Evolutionary conservation across 495 filamentous ascomycete species (phyloP).

Genomic region (Thermochaetoides thermophila): DNA sequence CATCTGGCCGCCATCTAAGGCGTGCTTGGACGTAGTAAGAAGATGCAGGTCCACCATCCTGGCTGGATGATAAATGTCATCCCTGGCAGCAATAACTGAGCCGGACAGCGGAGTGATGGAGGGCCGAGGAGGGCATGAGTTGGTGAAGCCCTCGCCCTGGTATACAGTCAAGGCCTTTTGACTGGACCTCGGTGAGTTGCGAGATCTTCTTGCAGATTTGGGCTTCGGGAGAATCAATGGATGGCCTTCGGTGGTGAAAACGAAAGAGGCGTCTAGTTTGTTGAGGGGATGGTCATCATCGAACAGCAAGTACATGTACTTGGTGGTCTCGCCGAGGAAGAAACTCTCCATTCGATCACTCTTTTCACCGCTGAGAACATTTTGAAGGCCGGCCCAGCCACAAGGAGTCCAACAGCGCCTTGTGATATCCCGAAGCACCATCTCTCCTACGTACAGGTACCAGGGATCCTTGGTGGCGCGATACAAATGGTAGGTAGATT

Average conservation of each 20-base stretch:
- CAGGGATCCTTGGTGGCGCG: slow-evolving; percentile 88
- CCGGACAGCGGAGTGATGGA: slow-evolving; percentile 45
- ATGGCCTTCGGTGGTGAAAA: slow-evolving; percentile 94
- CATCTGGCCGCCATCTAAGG: slow-evolving; percentile 7
- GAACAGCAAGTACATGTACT: slow-evolving; percentile 87
- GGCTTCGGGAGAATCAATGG: slow-evolving; percentile 66
- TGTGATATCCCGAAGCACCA: slow-evolving; percentile 80
- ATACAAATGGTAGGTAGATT: slow-evolving; percentile 88
- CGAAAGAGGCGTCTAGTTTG: slow-evolving; percentile 67
- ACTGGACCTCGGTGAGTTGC: slow-evolving; percentile 5
- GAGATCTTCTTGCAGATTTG: slow-evolving; percentile 6
- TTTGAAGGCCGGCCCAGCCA: slow-evolving; percentile 90
- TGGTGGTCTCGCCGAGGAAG: slow-evolving; percentile 89
- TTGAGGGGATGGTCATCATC: slow-evolving; percentile 78
- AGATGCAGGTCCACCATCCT: slow-evolving; percentile 69
- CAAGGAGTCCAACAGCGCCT: slow-evolving; percentile 85
- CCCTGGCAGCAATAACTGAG: slow-evolving; percentile 66
- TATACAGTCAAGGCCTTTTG: slow-evolving; percentile 14
- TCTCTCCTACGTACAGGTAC: slow-evolving; percentile 92
- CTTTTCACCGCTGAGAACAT: slow-evolving; percentile 76
- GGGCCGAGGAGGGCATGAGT: slow-evolving; percentile 48
- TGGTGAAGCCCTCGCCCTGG: slow-evolving; percentile 25
- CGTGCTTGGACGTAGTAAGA: slow-evolving; percentile 31
- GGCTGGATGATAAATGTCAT: slow-evolving; percentile 86
- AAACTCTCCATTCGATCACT: slow-evolving; percentile 98